phyloP scores from a whole-genome alignment of 2,329 filamentous ascomycete genomes.

The Microdochium paspali region DNA sequence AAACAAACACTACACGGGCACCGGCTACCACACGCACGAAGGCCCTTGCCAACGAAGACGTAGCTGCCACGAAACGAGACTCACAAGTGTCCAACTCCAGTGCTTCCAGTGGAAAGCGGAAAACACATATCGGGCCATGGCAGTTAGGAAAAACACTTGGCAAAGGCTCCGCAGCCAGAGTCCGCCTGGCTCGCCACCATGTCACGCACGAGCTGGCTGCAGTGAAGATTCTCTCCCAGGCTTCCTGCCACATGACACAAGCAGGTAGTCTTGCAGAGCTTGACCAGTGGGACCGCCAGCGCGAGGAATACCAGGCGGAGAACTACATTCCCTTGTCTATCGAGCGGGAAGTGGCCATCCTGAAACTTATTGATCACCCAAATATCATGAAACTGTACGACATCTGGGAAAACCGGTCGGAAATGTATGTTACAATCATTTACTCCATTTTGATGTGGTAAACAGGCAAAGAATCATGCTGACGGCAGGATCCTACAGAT shows the following conservation, averaged over 20 bases:
- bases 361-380: conserved; percentile 91
- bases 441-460: too few species aligned
- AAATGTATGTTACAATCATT: conserved; percentile 68
- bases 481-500: conserved; percentile 42
- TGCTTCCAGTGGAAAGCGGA: conserved; percentile 31
- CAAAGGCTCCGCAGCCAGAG: conserved; percentile 80
- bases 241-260: conserved; percentile 68
- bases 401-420: conserved; percentile 93
- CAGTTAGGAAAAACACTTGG: conserved; percentile 82
- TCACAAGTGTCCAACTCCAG: conserved; percentile 17
- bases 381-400: conserved; percentile 93
- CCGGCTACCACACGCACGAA: conserved; percentile 2
- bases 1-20: conserved; percentile 1
- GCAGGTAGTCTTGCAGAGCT: conserved; percentile 79
- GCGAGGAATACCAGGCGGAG: conserved; percentile 47
- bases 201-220: conserved; percentile 74
- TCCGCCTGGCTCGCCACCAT: conserved; percentile 74
- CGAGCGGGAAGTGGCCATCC: conserved; percentile 90
- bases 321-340: conserved; percentile 77
- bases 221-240: conserved; percentile 90
- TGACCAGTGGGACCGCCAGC: conserved; percentile 60
- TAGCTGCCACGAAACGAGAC: conserved; percentile 11
- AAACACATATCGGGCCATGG: conserved; percentile 88
- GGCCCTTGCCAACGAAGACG: conserved; percentile 4
- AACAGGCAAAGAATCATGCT: too few species aligned